Conservation (phyloP, 176 grass and related monocot genomes). For the Alloteropsis semialata region DNA sequence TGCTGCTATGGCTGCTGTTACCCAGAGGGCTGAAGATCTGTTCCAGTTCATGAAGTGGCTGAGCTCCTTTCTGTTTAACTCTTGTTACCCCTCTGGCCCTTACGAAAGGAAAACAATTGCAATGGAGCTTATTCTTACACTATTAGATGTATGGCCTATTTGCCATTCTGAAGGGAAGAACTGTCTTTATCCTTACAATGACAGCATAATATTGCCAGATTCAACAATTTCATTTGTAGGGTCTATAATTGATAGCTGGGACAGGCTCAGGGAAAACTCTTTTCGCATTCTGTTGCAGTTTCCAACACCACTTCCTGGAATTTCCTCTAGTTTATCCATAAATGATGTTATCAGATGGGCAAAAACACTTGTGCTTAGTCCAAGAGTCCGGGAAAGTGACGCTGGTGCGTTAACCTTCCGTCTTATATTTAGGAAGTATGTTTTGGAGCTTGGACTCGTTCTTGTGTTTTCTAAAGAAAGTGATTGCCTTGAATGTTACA, state of each 20-base stretch:
- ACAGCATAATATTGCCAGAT: slow-evolving; percentile 77
- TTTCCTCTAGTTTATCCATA: slow-evolving; percentile 62
- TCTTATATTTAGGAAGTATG: slow-evolving; percentile 95
- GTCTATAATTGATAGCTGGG: slow-evolving; percentile 97
- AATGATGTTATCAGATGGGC: slow-evolving; percentile 79
- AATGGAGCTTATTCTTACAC: slow-evolving; percentile 95
- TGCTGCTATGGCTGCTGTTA: slow-evolving; percentile 14
- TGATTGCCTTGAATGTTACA: slow-evolving; percentile 51
- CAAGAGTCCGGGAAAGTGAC: slow-evolving; percentile 98
- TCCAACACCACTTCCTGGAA: slow-evolving; percentile 97
- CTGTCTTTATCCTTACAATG: slow-evolving; percentile 67
- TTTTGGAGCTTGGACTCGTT: slow-evolving; percentile 75
- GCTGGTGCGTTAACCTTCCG: slow-evolving; percentile 91
- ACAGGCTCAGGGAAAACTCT: slow-evolving; percentile 78
- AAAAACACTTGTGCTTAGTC: slow-evolving; percentile 77
- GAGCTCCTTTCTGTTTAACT: slow-evolving; percentile 83
- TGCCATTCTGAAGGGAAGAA: slow-evolving; percentile 53
- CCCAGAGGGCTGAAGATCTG: slow-evolving; percentile 64
- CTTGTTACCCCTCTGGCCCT: slow-evolving; percentile 95
- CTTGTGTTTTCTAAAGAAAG: slow-evolving; percentile 60
- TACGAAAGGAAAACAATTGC: slow-evolving; percentile 99
- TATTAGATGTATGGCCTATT: slow-evolving; percentile 94
- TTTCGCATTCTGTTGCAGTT: slow-evolving; percentile 90
- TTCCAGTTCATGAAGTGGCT: slow-evolving; percentile 96
- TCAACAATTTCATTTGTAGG: slow-evolving; percentile 92